These are phyloP conservation scores for Chaetomium fimeti DNA, from an alignment of 495 filamentous ascomycete genomes.

Conservation along the genomic window DNA sequence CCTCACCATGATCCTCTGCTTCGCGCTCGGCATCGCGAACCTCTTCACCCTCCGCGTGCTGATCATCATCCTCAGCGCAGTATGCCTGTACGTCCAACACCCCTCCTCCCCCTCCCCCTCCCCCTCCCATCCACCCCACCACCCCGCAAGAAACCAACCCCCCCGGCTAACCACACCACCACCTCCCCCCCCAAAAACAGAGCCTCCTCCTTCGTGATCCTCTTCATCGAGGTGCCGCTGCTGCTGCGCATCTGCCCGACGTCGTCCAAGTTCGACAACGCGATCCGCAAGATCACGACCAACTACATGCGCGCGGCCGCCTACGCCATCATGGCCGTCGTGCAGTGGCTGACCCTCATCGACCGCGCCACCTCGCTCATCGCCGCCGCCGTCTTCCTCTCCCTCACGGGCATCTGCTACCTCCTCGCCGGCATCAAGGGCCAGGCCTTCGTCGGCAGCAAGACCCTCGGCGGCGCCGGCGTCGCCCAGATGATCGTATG, in stretches of 20 bases:
- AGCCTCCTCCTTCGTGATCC: conserved; percentile 74
- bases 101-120: not conserved
- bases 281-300: conserved; percentile 88
- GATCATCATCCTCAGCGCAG: conserved; percentile 74
- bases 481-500: conserved; percentile 99
- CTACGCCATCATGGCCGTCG: conserved; percentile 73
- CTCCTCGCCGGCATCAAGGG: conserved; percentile 79
- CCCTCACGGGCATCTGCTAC: conserved; percentile 79
- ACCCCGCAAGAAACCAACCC: conserved; percentile 41
- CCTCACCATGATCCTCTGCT: conserved; percentile 88
- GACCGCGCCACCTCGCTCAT: conserved; percentile 67
- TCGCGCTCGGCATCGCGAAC: conserved; percentile 92
- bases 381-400: conserved; percentile 78
- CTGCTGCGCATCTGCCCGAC: conserved; percentile 98
- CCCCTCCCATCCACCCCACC: conserved; percentile 43
- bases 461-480: conserved; percentile 91
- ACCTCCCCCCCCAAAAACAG: conserved; percentile 59
- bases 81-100: conserved; percentile 75
- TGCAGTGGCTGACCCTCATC: conserved; percentile 79
- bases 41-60: conserved; percentile 62
- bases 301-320: conserved; percentile 97
- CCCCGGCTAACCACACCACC: not conserved
- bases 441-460: conserved; percentile 93
- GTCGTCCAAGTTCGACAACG: conserved; percentile 79
- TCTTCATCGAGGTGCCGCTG: conserved; percentile 96